Conservation (phyloP, 305 asterid genomes). For the Solanum hybrid region DNA sequence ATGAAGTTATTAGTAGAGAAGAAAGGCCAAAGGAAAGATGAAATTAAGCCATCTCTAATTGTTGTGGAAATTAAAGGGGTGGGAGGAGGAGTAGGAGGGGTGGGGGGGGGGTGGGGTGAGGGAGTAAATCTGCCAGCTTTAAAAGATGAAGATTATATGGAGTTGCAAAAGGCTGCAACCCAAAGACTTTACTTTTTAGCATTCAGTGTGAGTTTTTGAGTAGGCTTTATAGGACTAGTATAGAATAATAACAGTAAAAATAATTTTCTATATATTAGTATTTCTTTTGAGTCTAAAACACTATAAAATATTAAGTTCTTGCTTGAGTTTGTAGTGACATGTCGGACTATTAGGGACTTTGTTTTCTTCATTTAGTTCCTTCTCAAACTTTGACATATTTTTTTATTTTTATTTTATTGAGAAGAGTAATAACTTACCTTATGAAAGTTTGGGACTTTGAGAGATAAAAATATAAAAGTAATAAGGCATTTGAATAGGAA, state of each 20-base stretch:
- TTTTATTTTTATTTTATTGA: neutral
- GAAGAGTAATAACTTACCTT: conserved; percentile 9
- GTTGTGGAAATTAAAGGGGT: neutral
- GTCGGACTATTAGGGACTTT: neutral
- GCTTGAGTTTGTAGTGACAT: neutral
- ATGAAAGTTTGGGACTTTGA: conserved; percentile 13
- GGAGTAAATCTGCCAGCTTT: conserved; percentile 49
- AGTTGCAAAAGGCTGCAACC: conserved; percentile 40
- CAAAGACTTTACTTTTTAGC: conserved; percentile 9
- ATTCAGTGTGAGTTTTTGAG: conserved; percentile 6
- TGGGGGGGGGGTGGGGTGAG: neutral
- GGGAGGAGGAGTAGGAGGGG: neutral
- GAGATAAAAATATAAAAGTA: conserved; percentile 14
- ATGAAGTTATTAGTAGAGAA: neutral
- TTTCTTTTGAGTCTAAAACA: neutral
- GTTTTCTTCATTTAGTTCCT: neutral
- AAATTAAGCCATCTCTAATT: neutral
- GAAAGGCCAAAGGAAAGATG: neutral
- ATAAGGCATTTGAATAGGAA: neutral
- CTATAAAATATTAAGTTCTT: neutral
- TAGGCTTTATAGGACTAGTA: conserved; percentile 7
- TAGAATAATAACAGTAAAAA: neutral
- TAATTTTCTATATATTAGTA: neutral
- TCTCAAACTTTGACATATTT: neutral
- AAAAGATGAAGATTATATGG: conserved; percentile 40